Conservation (phyloP, 306 rosid species). For the Styphnolobium japonicum region DNA sequence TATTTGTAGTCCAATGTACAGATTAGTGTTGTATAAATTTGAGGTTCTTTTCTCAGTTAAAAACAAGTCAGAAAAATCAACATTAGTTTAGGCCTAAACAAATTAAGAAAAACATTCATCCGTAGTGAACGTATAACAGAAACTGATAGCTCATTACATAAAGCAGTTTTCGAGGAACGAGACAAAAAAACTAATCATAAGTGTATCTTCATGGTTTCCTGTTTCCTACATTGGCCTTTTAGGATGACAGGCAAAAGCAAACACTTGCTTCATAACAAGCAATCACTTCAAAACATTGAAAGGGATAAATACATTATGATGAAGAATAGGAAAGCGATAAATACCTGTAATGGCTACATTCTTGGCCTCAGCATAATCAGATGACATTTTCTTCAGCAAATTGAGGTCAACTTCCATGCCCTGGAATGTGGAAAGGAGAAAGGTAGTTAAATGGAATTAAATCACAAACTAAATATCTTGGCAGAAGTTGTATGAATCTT, state of each 20-base stretch:
- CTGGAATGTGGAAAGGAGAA: constrained; percentile 34
- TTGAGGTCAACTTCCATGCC: constrained; percentile 57
- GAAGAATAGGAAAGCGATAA: background rate
- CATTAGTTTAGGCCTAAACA: background rate
- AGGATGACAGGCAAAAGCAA: background rate
- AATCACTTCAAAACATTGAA: background rate
- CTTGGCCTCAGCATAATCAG: constrained; percentile 73
- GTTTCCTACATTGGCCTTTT: background rate
- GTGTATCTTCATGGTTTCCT: background rate
- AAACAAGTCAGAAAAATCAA: constrained; percentile 9
- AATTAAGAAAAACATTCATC: background rate
- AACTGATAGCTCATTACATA: background rate
- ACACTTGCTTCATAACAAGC: background rate
- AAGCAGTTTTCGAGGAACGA: constrained; percentile 7
- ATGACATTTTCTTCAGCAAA: constrained; percentile 56
- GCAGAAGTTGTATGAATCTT: background rate
- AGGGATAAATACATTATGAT: constrained; percentile 5
- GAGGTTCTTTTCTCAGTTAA: too few relatives aligned
- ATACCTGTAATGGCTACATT: constrained; percentile 60
- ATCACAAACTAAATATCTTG: background rate
- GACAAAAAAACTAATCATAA: background rate
- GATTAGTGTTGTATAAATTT: background rate
- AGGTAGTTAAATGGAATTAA: background rate
- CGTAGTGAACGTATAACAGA: background rate
- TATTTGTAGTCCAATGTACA: background rate